These are phyloP conservation scores for Pseudogymnoascus sp. DNA, from an alignment of 2,329 filamentous ascomycete species.

Conservation along the genomic window DNA sequence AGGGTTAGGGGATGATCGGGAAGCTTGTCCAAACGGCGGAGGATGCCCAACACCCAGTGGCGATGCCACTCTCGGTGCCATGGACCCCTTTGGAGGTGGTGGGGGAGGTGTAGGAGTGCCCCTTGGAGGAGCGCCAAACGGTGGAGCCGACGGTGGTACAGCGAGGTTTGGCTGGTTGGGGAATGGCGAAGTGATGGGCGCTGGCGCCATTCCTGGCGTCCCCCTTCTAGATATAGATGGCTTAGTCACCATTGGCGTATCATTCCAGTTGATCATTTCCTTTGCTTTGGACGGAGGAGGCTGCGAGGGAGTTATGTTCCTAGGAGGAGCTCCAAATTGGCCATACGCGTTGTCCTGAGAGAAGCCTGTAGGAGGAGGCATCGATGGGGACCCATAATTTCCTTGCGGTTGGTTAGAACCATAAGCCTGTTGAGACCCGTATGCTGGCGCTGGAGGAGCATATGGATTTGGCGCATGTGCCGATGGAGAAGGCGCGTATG, in stretches of 20 bases:
- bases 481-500: slow-evolving; percentile 28
- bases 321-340: slow-evolving; percentile 46
- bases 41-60: slow-evolving; percentile 51
- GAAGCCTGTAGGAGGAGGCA: slow-evolving; percentile 15
- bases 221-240: slow-evolving; percentile 57
- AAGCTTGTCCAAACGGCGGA: slow-evolving; percentile 37
- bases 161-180: slow-evolving; percentile 49
- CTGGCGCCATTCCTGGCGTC: slow-evolving; percentile 56
- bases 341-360: slow-evolving; percentile 25
- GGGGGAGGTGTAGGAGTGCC: slow-evolving; percentile 64
- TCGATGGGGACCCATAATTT: slow-evolving; percentile 28
- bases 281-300: slow-evolving; percentile 61
- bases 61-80: slow-evolving; percentile 62
- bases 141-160: slow-evolving; percentile 48
- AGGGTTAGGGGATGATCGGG: slow-evolving; percentile 47
- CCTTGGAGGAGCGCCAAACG: slow-evolving; percentile 46
- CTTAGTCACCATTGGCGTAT: slow-evolving; percentile 79
- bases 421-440: slow-evolving; percentile 33
- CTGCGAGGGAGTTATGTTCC: slow-evolving; percentile 58
- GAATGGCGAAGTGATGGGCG: slow-evolving; percentile 68
- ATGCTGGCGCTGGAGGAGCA: slow-evolving; percentile 33
- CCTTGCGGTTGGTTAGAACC: slow-evolving; percentile 28
- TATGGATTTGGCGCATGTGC: slow-evolving; percentile 39
- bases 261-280: slow-evolving; percentile 82
- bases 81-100: slow-evolving; percentile 73